phyloP scores from a whole-genome alignment of 2,329 filamentous ascomycete genomes.

The Microdochium bolleyi region DNA sequence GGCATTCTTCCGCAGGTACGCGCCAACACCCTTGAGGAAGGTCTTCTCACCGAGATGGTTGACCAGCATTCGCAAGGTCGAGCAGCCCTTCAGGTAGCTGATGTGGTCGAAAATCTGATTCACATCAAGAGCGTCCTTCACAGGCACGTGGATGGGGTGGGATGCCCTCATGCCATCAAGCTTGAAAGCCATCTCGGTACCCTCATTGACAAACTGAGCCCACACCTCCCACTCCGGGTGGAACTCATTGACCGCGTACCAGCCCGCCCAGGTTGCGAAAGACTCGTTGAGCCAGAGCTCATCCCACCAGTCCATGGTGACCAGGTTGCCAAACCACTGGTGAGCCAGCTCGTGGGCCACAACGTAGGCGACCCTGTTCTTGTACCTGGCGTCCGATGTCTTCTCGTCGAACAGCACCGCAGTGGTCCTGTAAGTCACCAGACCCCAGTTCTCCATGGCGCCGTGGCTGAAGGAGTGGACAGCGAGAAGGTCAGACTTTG shows the following conservation, averaged over 20 bases:
- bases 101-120: slow-evolving; percentile 98
- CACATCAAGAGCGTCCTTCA: slow-evolving; percentile 87
- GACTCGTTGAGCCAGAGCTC: slow-evolving; percentile 93
- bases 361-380: slow-evolving; percentile 91
- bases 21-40: slow-evolving; percentile 83
- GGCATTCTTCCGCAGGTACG: slow-evolving; percentile 80
- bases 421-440: slow-evolving; percentile 93
- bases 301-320: slow-evolving; percentile 97
- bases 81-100: slow-evolving; percentile 93
- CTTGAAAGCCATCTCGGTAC: slow-evolving; percentile 83
- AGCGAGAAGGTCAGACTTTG: slow-evolving; percentile 84
- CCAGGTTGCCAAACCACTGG: slow-evolving; percentile 92
- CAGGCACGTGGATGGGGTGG: slow-evolving; percentile 93
- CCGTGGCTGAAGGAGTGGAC: slow-evolving; percentile 87
- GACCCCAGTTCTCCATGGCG: slow-evolving; percentile 94
- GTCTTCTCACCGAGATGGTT: slow-evolving; percentile 79
- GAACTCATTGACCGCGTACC: slow-evolving; percentile 83
- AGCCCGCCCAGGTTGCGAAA: slow-evolving; percentile 97
- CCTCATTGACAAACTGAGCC: slow-evolving; percentile 95
- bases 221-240: slow-evolving; percentile 98
- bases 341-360: slow-evolving; percentile 97
- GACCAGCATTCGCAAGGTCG: slow-evolving; percentile 92
- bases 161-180: slow-evolving; percentile 86
- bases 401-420: slow-evolving; percentile 94
- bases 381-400: slow-evolving; percentile 81